Percentiles rank a stretch among this genome's conserved stretches.
Evolutionary conservation across 352 stramenopile species (phyloP).

Genomic region (Phytophthora sp.): DNA sequence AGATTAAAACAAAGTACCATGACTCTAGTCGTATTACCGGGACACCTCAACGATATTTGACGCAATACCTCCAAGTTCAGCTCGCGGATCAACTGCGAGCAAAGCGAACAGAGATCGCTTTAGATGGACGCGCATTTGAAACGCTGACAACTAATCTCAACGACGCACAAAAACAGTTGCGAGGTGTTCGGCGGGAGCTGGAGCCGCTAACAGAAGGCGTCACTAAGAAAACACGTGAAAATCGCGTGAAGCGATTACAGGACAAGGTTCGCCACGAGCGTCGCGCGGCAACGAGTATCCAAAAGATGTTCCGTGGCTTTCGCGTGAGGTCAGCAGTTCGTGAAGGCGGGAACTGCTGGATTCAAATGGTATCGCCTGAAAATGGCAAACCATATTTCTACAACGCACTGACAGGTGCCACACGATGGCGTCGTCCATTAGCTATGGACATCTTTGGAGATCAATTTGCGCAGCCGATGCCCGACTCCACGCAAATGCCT

Average conservation of each 20-base stretch:
- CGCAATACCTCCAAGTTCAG: constrained; percentile 93
- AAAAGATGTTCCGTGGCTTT: constrained; percentile 82
- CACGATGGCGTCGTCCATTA: constrained; percentile 62
- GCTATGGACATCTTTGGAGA: constrained; percentile 84
- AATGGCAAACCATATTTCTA: constrained; percentile 70
- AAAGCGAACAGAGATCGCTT: constrained; percentile 68
- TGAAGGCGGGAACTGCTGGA: constrained; percentile 83
- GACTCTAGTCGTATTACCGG: constrained; percentile 87
- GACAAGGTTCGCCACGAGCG: constrained; percentile 72
- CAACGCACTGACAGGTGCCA: constrained; percentile 80
- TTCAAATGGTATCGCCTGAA: constrained; percentile 48
- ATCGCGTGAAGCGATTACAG: constrained; percentile 70
- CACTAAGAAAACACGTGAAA: constrained; percentile 75
- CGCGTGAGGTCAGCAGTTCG: constrained; percentile 68
- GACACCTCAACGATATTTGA: constrained; percentile 91
- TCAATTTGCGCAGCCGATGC: constrained; percentile 48
- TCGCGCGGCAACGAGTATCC: constrained; percentile 72
- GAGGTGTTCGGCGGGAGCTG: constrained; percentile 75
- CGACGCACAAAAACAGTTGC: constrained; percentile 74
- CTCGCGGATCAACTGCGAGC: constrained; percentile 84
- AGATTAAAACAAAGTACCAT: constrained; percentile 88
- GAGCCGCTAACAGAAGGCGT: constrained; percentile 88
- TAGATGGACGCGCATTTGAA: constrained; percentile 63
- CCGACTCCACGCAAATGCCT: background rate
- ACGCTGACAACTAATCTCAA: constrained; percentile 57